Base-by-base conservation (phyloP, 345 rosid genomes). In the Mallotus nudiflorus region DNA sequence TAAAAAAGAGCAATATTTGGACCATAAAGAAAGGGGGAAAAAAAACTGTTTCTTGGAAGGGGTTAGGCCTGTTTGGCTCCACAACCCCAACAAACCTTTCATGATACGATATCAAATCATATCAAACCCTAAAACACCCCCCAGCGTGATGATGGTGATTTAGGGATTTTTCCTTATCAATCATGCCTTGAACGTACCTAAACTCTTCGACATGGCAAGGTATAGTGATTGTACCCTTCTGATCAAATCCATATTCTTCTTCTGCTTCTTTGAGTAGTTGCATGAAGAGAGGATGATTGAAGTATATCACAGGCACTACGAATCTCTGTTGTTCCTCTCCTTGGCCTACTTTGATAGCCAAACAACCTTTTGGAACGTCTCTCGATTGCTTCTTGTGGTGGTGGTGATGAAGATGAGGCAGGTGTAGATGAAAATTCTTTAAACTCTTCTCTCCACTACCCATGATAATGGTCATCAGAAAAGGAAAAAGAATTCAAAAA, bases 71-170 rank as follows among this genome's bases (percentile, higher is more conserved):
- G 65, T 81, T 58, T 69, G 78, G 88, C 85, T 70, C 81, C 78
- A 35, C 69, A 76, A 77, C 78, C 39, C 8, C 75, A 77, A 59
- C 77, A 62, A 28, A 48, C 55, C 16, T 48, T 40, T 44, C 46
- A 6, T 58, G 29, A 22, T 33, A 6, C 45, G 29, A 22, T 33
- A 33, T 33, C 18, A 37, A 15, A 31, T 8, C 13, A 69, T 42
- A 39, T 20, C 66, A 69, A 68, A 82, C 87, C 82, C 91, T 88
- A 78, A 88, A 90, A 78, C 96, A 90, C 1, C 89, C 89, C 35
- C 64, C 64, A 37, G 77, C 75, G 70, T 72, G 85, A 65, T 82
- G 78, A 18, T 86, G 85, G 33, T 88, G 83, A 52, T 78, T 75
- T 45, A 81, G 66, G 60, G 88, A 80, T 12, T 75, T 82, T 56